Base-by-base conservation (phyloP, 2,329 filamentous ascomycete species). In the Diaporthe sp. region DNA sequence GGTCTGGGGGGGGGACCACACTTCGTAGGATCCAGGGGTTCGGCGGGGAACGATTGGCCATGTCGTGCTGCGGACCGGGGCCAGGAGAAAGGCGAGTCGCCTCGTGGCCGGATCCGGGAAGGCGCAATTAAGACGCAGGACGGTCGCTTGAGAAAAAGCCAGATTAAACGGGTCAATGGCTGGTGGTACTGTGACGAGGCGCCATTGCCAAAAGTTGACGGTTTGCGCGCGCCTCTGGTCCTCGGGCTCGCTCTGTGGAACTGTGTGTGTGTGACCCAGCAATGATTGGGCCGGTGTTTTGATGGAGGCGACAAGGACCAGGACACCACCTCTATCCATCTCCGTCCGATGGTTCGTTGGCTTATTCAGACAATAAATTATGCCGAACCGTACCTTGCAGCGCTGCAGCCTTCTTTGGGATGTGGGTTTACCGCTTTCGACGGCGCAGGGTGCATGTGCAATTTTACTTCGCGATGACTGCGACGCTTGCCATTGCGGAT, bases 1-100 rank as follows among this genome's bases (percentile, higher is more conserved):
- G 35, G 70, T 56, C 32, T 63, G 72, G 68, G 32, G 37, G 32
- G 37, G 35, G 73, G 39, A 19, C 58, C 51, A 61, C 51, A 50
- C 50, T 68, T 65, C 39, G 50, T 70, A 30, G 32, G 63, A 35
- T 58, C 65, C 74, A 75, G 71, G 74, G 74, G 74, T 42, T 30
- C 42, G 27, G 71, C 58, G 74, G 59, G 70, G 61, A 68, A 71
- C 73, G 74, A 75, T 75, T 75, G 74, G 71, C 32, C 63, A 53
- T 53, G 44, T 39, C 47, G 63, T 68, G 47, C 63, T 68, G 47
- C 44, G 47, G 47, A 53, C 47, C 32, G 47, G 63, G 47, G 63
- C 37, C 47, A 68, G 63, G 63, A 68, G 63, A 68, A 53, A 53
- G 63, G 63, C 63, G 63, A 53, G 63, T 68, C 63, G 63, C 63